These are phyloP conservation scores for Entonaema liquescens DNA, from an alignment of 495 filamentous ascomycete species.

Conservation along the genomic window DNA sequence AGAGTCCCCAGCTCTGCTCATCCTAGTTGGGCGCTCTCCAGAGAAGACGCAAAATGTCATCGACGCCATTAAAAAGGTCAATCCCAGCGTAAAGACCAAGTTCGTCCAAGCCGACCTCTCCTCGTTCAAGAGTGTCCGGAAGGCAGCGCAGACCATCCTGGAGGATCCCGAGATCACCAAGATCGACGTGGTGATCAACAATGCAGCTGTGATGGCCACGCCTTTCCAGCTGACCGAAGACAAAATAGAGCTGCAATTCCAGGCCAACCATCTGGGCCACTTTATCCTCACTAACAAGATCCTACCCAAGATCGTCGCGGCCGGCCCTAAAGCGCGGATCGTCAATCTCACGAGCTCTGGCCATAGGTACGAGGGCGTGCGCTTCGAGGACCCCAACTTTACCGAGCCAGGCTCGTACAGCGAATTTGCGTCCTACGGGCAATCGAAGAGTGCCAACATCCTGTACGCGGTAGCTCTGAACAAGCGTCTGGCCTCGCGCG, in stretches of 20 bases:
- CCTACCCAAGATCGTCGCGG: constrained; percentile 55
- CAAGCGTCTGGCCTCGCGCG: constrained; percentile 47
- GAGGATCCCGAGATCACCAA: constrained; percentile 55
- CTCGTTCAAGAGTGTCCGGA: constrained; percentile 58
- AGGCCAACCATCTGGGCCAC: constrained; percentile 66
- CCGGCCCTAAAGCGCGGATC: constrained; percentile 41
- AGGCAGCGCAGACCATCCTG: constrained; percentile 59
- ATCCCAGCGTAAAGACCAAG: constrained; percentile 48
- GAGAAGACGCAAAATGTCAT: constrained; percentile 52
- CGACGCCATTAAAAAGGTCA: constrained; percentile 50
- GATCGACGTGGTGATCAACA: constrained; percentile 75
- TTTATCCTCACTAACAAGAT: constrained; percentile 66
- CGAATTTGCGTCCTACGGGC: constrained; percentile 61
- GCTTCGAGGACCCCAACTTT: constrained; percentile 63
- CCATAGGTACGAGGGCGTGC: constrained; percentile 53
- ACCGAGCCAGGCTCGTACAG: constrained; percentile 49
- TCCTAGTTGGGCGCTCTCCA: constrained; percentile 54
- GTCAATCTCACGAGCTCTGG: constrained; percentile 53
- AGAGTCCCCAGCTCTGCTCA: constrained; percentile 52
- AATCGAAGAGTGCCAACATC: constrained; percentile 67
- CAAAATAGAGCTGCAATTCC: constrained; percentile 66
- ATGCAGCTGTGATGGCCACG: constrained; percentile 70
- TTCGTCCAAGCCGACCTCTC: constrained; percentile 59
- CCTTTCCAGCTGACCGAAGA: constrained; percentile 52
- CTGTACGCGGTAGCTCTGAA: constrained; percentile 63